Percentiles rank a stretch among this genome's conserved stretches.
These are phyloP conservation scores for Allium cepa DNA, from an alignment of 106 monocot genomes.

Conservation along the genomic window DNA sequence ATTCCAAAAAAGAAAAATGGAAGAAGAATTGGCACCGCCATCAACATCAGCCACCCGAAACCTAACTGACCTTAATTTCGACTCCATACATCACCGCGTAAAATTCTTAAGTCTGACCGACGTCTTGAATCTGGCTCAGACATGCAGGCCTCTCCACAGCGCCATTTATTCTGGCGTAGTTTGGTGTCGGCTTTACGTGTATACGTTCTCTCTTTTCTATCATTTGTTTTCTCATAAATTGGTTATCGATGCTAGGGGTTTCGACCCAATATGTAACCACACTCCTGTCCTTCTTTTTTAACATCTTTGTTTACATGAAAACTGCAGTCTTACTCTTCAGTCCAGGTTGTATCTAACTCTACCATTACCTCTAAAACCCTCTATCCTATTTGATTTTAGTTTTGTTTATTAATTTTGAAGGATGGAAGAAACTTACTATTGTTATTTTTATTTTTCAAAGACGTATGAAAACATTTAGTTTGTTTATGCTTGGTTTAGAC, in stretches of 20 bases:
- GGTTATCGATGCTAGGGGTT: background rate
- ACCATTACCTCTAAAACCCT: background rate
- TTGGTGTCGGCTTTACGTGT: slow-evolving; percentile 56
- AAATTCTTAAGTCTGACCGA: slow-evolving; percentile 30
- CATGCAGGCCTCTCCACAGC: slow-evolving; percentile 40
- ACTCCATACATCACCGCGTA: slow-evolving; percentile 45
- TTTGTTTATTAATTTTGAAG: background rate
- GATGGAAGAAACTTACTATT: no score
- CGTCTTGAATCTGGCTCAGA: slow-evolving; percentile 45
- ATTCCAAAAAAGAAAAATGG: background rate
- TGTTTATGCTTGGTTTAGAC: no score
- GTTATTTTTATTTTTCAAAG: no score
- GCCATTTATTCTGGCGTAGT: slow-evolving; percentile 55
- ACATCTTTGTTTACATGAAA: background rate
- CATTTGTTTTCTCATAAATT: background rate
- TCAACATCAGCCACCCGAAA: slow-evolving; percentile 4
- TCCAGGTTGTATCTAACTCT: background rate
- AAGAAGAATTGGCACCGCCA: background rate
- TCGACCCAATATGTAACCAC: no score
- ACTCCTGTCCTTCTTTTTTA: no score
- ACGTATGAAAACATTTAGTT: no score
- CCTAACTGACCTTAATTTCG: slow-evolving; percentile 47
- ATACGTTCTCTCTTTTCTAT: background rate
- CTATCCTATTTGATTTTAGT: background rate
- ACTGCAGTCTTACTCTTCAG: background rate